A percentile compares a stretch with the other conserved stretches of the same genome.
Conservation (phyloP, 2,329 filamentous ascomycete genomes). For the Aspergillus ustus region DNA sequence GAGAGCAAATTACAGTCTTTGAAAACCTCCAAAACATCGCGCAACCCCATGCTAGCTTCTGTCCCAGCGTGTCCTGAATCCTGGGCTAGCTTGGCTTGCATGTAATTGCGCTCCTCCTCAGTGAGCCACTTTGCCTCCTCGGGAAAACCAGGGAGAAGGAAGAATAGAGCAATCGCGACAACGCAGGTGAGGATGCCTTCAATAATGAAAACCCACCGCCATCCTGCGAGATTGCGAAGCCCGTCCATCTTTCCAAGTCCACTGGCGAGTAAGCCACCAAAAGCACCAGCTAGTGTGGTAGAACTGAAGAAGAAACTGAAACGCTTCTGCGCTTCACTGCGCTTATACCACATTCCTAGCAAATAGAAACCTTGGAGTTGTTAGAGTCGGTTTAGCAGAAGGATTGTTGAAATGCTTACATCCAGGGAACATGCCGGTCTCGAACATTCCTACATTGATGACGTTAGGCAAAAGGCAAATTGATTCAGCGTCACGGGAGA, state of each 20-base stretch:
- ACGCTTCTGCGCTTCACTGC: constrained; percentile 84
- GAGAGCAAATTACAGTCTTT: constrained; percentile 60
- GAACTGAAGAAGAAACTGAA: constrained; percentile 93
- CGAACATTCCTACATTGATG: constrained; percentile 58
- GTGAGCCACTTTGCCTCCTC: constrained; percentile 75
- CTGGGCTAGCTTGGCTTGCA: constrained; percentile 67
- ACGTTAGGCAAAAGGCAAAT: constrained; percentile 5
- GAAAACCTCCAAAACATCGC: constrained; percentile 67
- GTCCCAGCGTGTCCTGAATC: constrained; percentile 71
- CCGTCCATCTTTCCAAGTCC: constrained; percentile 64
- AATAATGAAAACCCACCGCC: constrained; percentile 61
- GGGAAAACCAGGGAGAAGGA: constrained; percentile 74
- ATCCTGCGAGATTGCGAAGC: constrained; percentile 59
- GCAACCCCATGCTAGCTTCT: constrained; percentile 63
- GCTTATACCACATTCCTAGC: constrained; percentile 82
- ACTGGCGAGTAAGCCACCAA: constrained; percentile 65
- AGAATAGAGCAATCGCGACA: constrained; percentile 63
- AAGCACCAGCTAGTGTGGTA: constrained; percentile 65
- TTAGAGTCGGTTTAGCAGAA: not conserved
- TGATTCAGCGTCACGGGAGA: no score
- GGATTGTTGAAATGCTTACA: constrained; percentile 48
- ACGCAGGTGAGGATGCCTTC: constrained; percentile 68
- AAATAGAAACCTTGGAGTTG: constrained; percentile 57
- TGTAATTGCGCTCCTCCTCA: constrained; percentile 69
- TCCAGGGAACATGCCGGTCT: constrained; percentile 73